phyloP scores from a whole-genome alignment of 2,329 filamentous ascomycete genomes.

The Calonectria honghensis region DNA sequence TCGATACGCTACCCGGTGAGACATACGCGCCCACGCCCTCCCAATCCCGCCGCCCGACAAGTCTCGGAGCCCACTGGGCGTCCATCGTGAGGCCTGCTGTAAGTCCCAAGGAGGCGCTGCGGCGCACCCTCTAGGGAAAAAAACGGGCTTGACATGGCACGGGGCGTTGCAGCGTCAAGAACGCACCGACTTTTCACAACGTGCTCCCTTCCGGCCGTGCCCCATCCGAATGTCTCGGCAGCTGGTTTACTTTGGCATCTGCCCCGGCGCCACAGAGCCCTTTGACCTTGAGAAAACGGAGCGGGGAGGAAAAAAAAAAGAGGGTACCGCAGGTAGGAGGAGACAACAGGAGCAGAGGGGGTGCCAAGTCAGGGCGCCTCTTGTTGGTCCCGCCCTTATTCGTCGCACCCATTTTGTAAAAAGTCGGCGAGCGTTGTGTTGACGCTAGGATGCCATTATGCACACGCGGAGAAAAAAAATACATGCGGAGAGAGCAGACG shows the following conservation, averaged over 20 bases:
- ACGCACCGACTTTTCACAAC: slow-evolving; percentile 22
- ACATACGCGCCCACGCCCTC: slow-evolving; percentile 30
- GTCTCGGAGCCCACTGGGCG: slow-evolving; percentile 25
- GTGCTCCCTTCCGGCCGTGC: background rate
- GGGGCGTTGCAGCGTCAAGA: slow-evolving; percentile 7
- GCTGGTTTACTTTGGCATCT: slow-evolving; percentile 32
- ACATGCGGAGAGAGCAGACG: slow-evolving; percentile 5
- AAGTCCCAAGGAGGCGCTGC: slow-evolving; percentile 18
- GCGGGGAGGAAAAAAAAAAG: slow-evolving; percentile 15
- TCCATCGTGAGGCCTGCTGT: slow-evolving; percentile 28
- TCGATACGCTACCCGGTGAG: slow-evolving; percentile 38
- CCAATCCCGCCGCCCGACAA: slow-evolving; percentile 14
- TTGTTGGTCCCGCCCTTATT: slow-evolving; percentile 4
- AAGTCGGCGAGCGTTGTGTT: background rate
- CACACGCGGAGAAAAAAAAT: background rate
- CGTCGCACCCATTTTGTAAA: slow-evolving; percentile 9
- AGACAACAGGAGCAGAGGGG: slow-evolving; percentile 10
- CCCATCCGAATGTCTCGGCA: slow-evolving; percentile 40
- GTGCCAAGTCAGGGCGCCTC: slow-evolving; percentile 5
- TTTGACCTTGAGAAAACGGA: slow-evolving; percentile 17
- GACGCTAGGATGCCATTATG: slow-evolving; percentile 2
- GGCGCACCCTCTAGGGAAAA: slow-evolving; percentile 1
- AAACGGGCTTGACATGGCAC: slow-evolving; percentile 8
- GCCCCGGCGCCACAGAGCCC: slow-evolving; percentile 15
- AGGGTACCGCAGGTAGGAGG: slow-evolving; percentile 5